These are phyloP conservation scores for Ophiostoma pallidulum DNA, from an alignment of 2,329 filamentous ascomycete species.

Conservation along the genomic window DNA sequence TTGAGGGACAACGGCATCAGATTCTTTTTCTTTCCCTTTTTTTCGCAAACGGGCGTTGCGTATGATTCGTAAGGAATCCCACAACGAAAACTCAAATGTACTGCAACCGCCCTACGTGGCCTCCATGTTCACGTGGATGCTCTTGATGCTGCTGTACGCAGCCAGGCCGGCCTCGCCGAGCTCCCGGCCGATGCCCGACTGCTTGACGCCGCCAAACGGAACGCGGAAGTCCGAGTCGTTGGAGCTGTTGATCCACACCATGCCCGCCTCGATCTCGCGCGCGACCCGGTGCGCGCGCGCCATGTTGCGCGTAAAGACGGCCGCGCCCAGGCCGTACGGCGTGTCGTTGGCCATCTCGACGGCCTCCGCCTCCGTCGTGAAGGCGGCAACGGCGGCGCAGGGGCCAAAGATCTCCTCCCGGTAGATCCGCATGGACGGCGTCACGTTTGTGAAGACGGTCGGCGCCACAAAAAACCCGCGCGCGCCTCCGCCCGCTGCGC, in stretches of 20 bases:
- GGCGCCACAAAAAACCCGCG: conserved; percentile 17
- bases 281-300: conserved; percentile 32
- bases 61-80: too few species aligned
- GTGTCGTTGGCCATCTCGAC: conserved; percentile 42
- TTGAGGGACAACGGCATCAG: too few species aligned
- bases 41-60: too few species aligned
- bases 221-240: conserved; percentile 13
- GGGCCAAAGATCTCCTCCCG: conserved; percentile 51
- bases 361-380: conserved; percentile 43
- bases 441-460: conserved; percentile 16
- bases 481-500: too few species aligned
- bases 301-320: conserved; percentile 48
- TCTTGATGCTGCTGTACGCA: conserved; percentile 33
- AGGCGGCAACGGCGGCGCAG: conserved; percentile 43
- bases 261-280: conserved; percentile 46
- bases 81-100: too few species aligned
- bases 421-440: conserved; percentile 22
- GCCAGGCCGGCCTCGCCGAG: conserved; percentile 34
- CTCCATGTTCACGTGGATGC: conserved; percentile 19
- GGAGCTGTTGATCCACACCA: conserved; percentile 34
- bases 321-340: conserved; percentile 45
- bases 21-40: too few species aligned
- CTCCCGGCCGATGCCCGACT: conserved; percentile 47
- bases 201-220: conserved; percentile 40
- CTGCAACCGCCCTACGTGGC: background rate